Evolutionary conservation across 352 stramenopile species (phyloP).

Genomic region (Phytophthora multivora): DNA sequence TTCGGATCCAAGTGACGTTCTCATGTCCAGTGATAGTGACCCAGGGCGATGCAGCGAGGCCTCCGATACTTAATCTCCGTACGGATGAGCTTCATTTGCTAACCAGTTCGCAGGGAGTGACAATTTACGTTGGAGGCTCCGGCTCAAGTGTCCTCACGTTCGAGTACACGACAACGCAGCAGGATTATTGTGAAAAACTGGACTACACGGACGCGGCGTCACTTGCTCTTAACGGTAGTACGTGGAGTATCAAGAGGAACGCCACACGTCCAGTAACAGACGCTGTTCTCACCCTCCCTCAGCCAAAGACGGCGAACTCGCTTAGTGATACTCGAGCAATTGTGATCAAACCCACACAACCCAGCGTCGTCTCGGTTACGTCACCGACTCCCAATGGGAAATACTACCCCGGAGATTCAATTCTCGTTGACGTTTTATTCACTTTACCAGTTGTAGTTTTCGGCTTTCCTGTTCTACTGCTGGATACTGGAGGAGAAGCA

Average conservation of each 20-base stretch:
- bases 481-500: slow-evolving; percentile 24
- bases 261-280: slow-evolving; percentile 54
- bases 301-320: slow-evolving; percentile 40
- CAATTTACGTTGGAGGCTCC: slow-evolving; percentile 57
- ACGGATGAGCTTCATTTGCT: slow-evolving; percentile 62
- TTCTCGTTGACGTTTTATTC: slow-evolving; percentile 63
- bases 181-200: slow-evolving; percentile 63
- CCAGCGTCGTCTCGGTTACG: slow-evolving; percentile 42
- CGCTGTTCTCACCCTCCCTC: slow-evolving; percentile 53
- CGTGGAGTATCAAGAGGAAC: slow-evolving; percentile 43
- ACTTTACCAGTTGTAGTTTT: slow-evolving; percentile 68
- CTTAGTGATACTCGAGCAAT: slow-evolving; percentile 56
- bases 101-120: slow-evolving; percentile 41
- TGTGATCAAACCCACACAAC: slow-evolving; percentile 57
- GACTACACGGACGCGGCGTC: slow-evolving; percentile 68
- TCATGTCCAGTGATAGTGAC: slow-evolving; percentile 47
- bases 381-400: slow-evolving; percentile 42
- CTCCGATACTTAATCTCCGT: slow-evolving; percentile 45
- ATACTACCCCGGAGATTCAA: slow-evolving; percentile 62
- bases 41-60: slow-evolving; percentile 6
- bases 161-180: slow-evolving; percentile 49
- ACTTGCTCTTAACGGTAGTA: slow-evolving; percentile 36
- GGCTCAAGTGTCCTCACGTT: slow-evolving; percentile 55
- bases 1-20: slow-evolving; percentile 63
- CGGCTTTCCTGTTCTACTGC: slow-evolving; percentile 44